A percentile compares a stretch with the other conserved stretches of the same genome.
Evolutionary conservation across 768 basidiomycete species (phyloP).

Genomic region (Mycena venus): DNA sequence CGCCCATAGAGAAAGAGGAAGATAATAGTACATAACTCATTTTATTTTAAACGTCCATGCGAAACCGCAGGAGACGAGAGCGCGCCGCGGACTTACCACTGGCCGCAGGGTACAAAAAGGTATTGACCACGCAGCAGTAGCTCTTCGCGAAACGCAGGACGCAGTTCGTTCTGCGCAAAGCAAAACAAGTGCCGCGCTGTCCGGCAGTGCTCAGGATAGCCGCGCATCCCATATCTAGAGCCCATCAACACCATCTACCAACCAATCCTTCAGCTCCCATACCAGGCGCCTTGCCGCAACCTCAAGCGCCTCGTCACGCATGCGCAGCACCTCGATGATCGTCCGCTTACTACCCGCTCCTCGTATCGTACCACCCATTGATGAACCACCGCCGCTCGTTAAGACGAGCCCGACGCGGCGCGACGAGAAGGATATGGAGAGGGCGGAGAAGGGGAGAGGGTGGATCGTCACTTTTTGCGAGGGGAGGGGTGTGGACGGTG

Average conservation of each 20-base stretch:
- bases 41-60: too few species aligned
- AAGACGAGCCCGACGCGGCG: conserved; percentile 57
- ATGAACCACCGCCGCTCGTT: conserved; percentile 25
- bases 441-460: conserved; percentile 53
- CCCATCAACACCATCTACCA: conserved; percentile 39
- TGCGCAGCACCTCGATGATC: conserved; percentile 65
- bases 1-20: too few species aligned
- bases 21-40: too few species aligned
- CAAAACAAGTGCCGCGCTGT: too few species aligned
- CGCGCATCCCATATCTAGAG: too few species aligned
- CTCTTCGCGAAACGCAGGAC: too few species aligned
- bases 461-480: conserved; percentile 34
- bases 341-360: conserved; percentile 58
- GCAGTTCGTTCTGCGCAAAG: too few species aligned
- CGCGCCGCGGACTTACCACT: too few species aligned
- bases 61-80: too few species aligned
- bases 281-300: conserved; percentile 66
- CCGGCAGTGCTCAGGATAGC: too few species aligned
- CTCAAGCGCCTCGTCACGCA: conserved; percentile 70
- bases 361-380: not conserved
- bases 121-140: too few species aligned
- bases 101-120: too few species aligned
- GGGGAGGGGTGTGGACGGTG: conserved; percentile 2
- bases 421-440: conserved; percentile 59
- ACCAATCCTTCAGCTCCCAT: conserved; percentile 60